Evolutionary conservation across 129 eudicot species (phyloP).

Genomic region (carrot (Daucus carota)): DH1_v3.0 NC_030386.2:37117001-37117500

Average conservation of each 20-base stretch:
- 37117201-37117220: constrained; percentile 84
- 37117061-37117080: not conserved
- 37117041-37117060: not conserved
- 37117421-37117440: constrained; percentile 21
- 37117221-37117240: constrained; percentile 64
- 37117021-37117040: not conserved
- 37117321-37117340: constrained; percentile 22
- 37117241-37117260: constrained; percentile 67
- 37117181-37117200: constrained; percentile 90
- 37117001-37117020: not conserved
- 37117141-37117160: constrained; percentile 51
- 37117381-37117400: constrained; percentile 20
- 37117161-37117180: constrained; percentile 87
- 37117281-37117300: constrained; percentile 35
- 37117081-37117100: not conserved
- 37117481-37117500: constrained; percentile 21
- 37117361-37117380: constrained; percentile 32
- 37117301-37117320: constrained; percentile 39
- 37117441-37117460: constrained; percentile 29
- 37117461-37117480: constrained; percentile 21
- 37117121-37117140: not conserved
- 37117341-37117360: constrained; percentile 28
- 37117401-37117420: constrained; percentile 22
- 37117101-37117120: not conserved
- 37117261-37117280: constrained; percentile 90